These are phyloP conservation scores for Diaporthe vexans DNA, from an alignment of 2,329 filamentous ascomycete species.

Conservation along the genomic window DNA sequence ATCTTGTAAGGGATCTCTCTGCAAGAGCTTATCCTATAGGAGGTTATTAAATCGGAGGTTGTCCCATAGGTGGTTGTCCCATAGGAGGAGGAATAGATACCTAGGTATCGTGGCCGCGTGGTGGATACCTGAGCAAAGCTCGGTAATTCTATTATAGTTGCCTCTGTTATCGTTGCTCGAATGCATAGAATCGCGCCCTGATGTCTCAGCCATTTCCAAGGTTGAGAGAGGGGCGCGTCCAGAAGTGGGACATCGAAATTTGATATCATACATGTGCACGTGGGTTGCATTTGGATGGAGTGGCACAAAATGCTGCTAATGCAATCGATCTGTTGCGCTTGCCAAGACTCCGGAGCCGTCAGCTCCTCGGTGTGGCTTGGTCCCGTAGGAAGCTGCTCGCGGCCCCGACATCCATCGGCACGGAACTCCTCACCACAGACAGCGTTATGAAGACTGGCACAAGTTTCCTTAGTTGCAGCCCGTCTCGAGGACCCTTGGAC, in stretches of 20 bases:
- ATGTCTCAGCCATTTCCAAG: not conserved
- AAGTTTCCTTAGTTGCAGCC: not conserved
- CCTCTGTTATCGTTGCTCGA: not conserved
- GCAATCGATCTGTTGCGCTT: not conserved
- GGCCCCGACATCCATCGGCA: not conserved
- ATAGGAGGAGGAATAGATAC: too few relatives aligned
- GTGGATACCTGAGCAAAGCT: too few relatives aligned
- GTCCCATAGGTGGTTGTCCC: too few relatives aligned
- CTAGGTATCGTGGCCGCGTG: too few relatives aligned
- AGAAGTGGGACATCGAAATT: slow-evolving; percentile 19
- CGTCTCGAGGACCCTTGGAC: not conserved
- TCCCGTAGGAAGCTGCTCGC: not conserved
- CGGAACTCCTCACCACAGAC: not conserved
- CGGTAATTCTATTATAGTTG: not conserved
- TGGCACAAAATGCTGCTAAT: not conserved
- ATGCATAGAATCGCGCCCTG: not conserved
- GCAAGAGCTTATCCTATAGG: too few relatives aligned
- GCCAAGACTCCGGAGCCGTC: slow-evolving; percentile 17
- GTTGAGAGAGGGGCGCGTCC: not conserved
- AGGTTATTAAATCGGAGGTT: too few relatives aligned
- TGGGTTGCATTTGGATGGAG: slow-evolving; percentile 11
- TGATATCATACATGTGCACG: not conserved
- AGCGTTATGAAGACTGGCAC: not conserved
- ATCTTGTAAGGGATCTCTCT: too few relatives aligned
- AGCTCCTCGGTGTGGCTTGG: not conserved